phyloP scores from a whole-genome alignment of 768 basidiomycete species.

The Termitomyces heimii region DNA sequence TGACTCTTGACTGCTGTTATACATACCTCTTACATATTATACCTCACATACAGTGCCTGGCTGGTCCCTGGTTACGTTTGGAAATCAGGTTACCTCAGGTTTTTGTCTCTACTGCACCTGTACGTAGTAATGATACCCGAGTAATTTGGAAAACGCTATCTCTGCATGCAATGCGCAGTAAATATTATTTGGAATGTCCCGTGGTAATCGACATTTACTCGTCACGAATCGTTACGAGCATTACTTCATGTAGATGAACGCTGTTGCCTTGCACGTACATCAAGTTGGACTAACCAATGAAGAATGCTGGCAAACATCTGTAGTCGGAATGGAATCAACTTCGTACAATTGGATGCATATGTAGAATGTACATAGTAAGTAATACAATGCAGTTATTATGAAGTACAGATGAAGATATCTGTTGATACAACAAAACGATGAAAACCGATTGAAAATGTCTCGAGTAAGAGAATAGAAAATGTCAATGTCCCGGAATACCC shows the following conservation, averaged over 20 bases:
- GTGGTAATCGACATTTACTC: not conserved
- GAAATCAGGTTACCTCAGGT: not conserved
- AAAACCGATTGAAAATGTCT: not conserved
- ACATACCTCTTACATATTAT: not conserved
- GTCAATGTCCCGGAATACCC: not conserved
- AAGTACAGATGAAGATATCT: slow-evolving; percentile 1
- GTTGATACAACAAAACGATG: slow-evolving; percentile 4
- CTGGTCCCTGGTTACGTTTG: not conserved
- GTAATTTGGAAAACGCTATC: no score
- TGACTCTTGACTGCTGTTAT: not conserved
- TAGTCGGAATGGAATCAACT: not conserved
- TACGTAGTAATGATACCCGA: not conserved
- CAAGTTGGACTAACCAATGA: not conserved
- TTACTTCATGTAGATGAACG: no score
- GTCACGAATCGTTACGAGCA: no score
- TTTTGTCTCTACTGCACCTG: not conserved
- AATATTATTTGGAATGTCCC: no score
- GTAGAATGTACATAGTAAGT: slow-evolving; percentile 7
- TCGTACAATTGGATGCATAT: not conserved
- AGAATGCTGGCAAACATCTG: not conserved
- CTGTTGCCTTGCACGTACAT: no score
- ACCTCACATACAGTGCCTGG: not conserved
- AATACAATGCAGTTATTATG: slow-evolving; percentile 1
- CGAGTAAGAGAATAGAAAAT: not conserved
- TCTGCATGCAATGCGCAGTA: no score